phyloP scores from a whole-genome alignment of 805 yeast species.

The Cyberlindnera galapagoensis region DNA sequence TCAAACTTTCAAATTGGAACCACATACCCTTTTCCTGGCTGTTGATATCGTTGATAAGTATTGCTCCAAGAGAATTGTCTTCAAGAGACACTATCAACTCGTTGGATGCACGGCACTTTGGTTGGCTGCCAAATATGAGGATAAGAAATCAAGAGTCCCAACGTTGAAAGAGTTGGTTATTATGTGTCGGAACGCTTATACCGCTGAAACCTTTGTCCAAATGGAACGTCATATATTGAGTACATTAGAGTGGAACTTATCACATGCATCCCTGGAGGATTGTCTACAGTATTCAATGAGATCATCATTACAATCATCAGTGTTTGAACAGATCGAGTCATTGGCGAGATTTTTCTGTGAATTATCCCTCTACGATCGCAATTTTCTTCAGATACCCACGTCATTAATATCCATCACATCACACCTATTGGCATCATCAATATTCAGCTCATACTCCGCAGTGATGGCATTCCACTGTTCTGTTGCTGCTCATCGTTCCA shows the following conservation, averaged over 20 bases:
- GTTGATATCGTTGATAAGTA: slow-evolving; percentile 75
- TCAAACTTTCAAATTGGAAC: slow-evolving; percentile 52
- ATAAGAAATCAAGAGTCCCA: slow-evolving; percentile 62
- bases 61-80: slow-evolving; percentile 73
- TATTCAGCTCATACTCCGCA: slow-evolving; percentile 30
- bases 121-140: slow-evolving; percentile 77
- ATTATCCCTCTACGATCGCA: slow-evolving; percentile 43
- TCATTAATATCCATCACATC: slow-evolving; percentile 45
- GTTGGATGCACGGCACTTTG: slow-evolving; percentile 83
- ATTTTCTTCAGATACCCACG: slow-evolving; percentile 38
- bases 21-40: slow-evolving; percentile 60
- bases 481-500: slow-evolving; percentile 5
- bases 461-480: slow-evolving; percentile 16
- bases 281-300: slow-evolving; percentile 20
- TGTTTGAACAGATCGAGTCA: slow-evolving; percentile 9
- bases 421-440: slow-evolving; percentile 43
- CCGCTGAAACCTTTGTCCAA: slow-evolving; percentile 56
- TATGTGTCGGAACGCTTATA: slow-evolving; percentile 62
- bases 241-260: slow-evolving; percentile 60
- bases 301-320: slow-evolving; percentile 5
- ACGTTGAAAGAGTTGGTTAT: slow-evolving; percentile 56
- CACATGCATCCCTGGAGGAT: slow-evolving; percentile 23
- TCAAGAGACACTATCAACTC: slow-evolving; percentile 74
- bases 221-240: slow-evolving; percentile 74
- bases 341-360: slow-evolving; percentile 49